These are phyloP conservation scores for Peribolospora baueri DNA, from an alignment of 768 basidiomycete species.

Conservation along the genomic window DNA sequence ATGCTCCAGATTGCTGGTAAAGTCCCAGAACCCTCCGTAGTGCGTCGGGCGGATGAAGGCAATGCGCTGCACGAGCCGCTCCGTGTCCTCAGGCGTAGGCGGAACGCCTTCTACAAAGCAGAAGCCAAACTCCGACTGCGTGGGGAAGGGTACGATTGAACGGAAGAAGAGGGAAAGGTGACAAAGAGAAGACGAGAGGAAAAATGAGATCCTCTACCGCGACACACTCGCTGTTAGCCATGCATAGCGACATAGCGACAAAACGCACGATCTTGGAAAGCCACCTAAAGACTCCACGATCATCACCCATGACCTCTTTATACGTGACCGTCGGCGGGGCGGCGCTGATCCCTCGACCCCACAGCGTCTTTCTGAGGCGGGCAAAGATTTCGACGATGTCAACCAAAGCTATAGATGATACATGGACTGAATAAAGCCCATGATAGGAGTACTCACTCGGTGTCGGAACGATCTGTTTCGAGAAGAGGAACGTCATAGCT, in stretches of 20 bases:
- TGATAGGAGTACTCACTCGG: background rate
- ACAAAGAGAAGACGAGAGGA: background rate
- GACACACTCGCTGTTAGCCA: background rate
- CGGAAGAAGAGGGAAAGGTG: background rate
- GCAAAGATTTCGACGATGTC: background rate
- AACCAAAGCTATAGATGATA: background rate
- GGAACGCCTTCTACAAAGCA: conserved; percentile 66
- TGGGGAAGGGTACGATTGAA: background rate
- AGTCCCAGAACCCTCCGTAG: conserved; percentile 91
- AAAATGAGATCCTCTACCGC: background rate
- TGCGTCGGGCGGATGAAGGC: conserved; percentile 75
- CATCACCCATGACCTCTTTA: conserved; percentile 46
- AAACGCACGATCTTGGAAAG: conserved; percentile 45
- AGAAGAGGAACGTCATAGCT: conserved; percentile 48
- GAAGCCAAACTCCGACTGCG: conserved; percentile 31
- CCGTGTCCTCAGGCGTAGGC: conserved; percentile 55
- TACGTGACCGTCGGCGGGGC: conserved; percentile 51
- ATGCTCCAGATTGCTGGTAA: conserved; percentile 67
- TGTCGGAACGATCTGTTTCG: background rate
- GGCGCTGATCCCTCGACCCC: conserved; percentile 52
- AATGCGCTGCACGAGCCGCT: conserved; percentile 47
- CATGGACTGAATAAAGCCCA: conserved; percentile 5
- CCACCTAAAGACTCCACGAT: conserved; percentile 53
- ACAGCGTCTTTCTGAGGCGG: conserved; percentile 37
- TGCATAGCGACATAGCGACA: background rate